These are phyloP conservation scores for Pyrenochaeta sp. DNA, from an alignment of 2,329 filamentous ascomycete genomes.

Conservation along the genomic window DNA sequence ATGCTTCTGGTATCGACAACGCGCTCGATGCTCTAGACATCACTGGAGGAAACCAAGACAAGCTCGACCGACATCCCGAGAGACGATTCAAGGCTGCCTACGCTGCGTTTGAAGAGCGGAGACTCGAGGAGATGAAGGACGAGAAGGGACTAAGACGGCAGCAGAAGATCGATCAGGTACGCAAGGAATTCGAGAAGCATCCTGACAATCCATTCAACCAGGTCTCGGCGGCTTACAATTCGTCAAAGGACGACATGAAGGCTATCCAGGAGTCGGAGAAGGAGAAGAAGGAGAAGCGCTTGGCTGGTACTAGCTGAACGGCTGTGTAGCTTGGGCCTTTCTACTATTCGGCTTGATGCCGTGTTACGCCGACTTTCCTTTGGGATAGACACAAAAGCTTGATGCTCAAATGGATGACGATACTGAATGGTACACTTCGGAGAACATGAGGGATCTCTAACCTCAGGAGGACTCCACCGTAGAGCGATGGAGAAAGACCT, in stretches of 20 bases:
- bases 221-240: constrained; percentile 76
- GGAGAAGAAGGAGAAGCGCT: constrained; percentile 75
- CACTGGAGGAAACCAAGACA: constrained; percentile 65
- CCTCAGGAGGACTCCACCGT: too few species aligned
- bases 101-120: constrained; percentile 79
- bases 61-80: constrained; percentile 90
- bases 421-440: too few species aligned
- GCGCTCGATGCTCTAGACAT: constrained; percentile 86
- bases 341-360: too few species aligned
- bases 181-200: constrained; percentile 93
- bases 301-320: constrained; percentile 52
- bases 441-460: too few species aligned
- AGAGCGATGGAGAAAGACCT: too few species aligned
- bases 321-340: neutral
- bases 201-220: constrained; percentile 97
- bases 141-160: constrained; percentile 83
- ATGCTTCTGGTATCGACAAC: constrained; percentile 90
- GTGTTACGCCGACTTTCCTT: too few species aligned
- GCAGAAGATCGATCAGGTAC: constrained; percentile 82
- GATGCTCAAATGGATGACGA: too few species aligned
- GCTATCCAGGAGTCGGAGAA: constrained; percentile 71
- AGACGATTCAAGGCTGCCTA: constrained; percentile 86
- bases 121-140: constrained; percentile 83
- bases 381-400: too few species aligned
- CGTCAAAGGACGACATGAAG: constrained; percentile 76